Evolutionary conservation across 2,329 filamentous ascomycete species (phyloP), one percentile per base, ranked within the genome.

Genomic region (Fusarium sacchari): DNA sequence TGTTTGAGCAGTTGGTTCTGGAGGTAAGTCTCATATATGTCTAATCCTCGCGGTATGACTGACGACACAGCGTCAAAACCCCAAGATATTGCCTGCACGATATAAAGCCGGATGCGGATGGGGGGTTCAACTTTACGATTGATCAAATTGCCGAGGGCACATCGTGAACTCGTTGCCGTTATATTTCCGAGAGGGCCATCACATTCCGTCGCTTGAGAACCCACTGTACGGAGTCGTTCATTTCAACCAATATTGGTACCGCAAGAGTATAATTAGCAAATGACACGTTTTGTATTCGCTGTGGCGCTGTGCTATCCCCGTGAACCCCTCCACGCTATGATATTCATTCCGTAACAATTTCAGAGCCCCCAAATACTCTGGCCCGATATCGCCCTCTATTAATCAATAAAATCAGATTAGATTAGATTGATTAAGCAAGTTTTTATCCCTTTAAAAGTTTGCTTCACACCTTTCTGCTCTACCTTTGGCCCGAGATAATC

Each of bases 371-470:
- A 8, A 12, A 2, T 17, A 24, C 13, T 22, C 28, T 42, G 32
- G 56, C 42, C 56, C 56, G 56, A 58, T 37, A 58, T 22, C 30
- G 30, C 30, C 15, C 24, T 52, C 28, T 15, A 13, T 39, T 10
- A 7, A 39, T 26, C 14, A 15, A 58, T 63, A 39, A 32, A 49
- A 75, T 75, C 72, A 65, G 72, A 75, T 75, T 61, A 73, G 69
- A 75, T 75, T 69, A 73, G 72, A 75, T 75, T 55, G 59, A 53
- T 63, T 24, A 49, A 30, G n/a, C 12, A 26, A 26, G 11, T 34
- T 32, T 32, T 36, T 18, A 8, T 20, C 17, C n/a, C 4, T 9
- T 11, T 14, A 2, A 26, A 52, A 15, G 4, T 17, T 17, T 50
- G 37, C 44, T 34, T 55, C 36, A 28, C 18, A 32, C 17, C 17